Evolutionary conservation across 108 stramenopile species (phyloP), one percentile per base, ranked within the genome.

Genomic region (Parietichytrium sp.): DNA sequence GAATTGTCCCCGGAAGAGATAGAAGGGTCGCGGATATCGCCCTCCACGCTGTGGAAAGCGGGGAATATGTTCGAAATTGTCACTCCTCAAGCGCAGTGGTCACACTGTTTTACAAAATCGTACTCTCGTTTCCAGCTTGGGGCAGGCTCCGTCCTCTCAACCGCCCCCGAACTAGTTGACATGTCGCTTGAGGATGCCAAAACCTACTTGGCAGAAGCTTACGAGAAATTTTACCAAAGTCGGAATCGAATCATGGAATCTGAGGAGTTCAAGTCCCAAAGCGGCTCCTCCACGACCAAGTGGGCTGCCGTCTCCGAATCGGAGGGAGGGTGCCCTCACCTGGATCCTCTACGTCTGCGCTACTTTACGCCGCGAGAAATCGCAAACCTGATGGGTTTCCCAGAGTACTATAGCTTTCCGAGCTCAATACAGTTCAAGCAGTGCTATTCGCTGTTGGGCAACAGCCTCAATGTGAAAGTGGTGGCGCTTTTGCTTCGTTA

Each of bases 131-230:
- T 89, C 49, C 80, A 91, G 29, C 77, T 88, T 52, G 95, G 95
- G 3, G 94, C 95, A 2, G 95, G 94, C 26, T 94, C 93, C 54
- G 87, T 96, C 33, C 72, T 96, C 49, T 92, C 92, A 81, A 52
- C 52, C 20, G 15, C 48, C 23, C 26, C 16, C 25, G 48, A 3
- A 7, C 38, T 45, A 6, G 42, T 72, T 0, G 38, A 7, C 0
- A n/a, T n/a, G n/a, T n/a, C n/a, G n/a, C n/a, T n/a, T n/a, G n/a
- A n/a, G n/a, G n/a, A n/a, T n/a, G n/a, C n/a, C n/a, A n/a, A n/a
- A n/a, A n/a, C n/a, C n/a, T n/a, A n/a, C n/a, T n/a, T n/a, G n/a
- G n/a, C n/a, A n/a, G 2, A 25, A 23, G 61, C 42, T 42, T 72
- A 72, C 61, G 3, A 72, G 45, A 7, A 7, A 0, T 72, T 1